phyloP scores from a whole-genome alignment of 2,329 filamentous ascomycete genomes.

The Nothophoma quercina region DNA sequence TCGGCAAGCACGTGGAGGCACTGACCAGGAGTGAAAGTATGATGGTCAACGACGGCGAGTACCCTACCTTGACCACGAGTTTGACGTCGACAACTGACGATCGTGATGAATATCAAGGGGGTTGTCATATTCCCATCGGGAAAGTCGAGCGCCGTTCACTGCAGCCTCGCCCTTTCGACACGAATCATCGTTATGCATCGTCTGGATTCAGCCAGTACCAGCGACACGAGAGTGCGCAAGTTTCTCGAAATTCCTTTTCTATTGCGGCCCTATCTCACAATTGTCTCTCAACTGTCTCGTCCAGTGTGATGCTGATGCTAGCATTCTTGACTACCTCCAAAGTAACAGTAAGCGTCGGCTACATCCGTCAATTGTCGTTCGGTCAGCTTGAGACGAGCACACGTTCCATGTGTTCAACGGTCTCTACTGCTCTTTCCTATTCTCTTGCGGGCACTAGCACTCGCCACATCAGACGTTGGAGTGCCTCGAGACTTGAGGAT shows the following conservation, averaged over 20 bases:
- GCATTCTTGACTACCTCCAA: background rate
- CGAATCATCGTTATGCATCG: background rate
- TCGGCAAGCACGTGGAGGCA: slow-evolving; percentile 20
- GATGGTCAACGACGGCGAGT: slow-evolving; percentile 5
- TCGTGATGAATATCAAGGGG: slow-evolving; percentile 8
- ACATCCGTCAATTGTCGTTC: background rate
- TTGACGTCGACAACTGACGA: slow-evolving; percentile 7
- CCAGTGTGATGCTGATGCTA: background rate
- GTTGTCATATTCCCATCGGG: background rate
- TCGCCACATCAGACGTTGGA: background rate
- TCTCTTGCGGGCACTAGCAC: background rate
- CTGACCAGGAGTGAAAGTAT: slow-evolving; percentile 7
- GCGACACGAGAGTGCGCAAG: background rate
- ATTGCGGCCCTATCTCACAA: background rate
- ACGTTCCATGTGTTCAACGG: slow-evolving; percentile 3
- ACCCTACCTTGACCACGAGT: background rate
- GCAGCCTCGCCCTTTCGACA: background rate
- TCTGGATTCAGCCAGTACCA: background rate
- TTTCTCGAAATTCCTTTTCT: background rate
- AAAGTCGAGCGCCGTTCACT: background rate
- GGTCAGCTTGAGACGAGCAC: slow-evolving; percentile 2
- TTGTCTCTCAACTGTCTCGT: background rate
- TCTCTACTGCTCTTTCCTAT: background rate
- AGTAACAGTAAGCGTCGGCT: background rate
- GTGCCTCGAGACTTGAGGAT: background rate